phyloP scores from a whole-genome alignment of 371 early-diverging fungal genomes.

The Mucor lusitanicus region DNA sequence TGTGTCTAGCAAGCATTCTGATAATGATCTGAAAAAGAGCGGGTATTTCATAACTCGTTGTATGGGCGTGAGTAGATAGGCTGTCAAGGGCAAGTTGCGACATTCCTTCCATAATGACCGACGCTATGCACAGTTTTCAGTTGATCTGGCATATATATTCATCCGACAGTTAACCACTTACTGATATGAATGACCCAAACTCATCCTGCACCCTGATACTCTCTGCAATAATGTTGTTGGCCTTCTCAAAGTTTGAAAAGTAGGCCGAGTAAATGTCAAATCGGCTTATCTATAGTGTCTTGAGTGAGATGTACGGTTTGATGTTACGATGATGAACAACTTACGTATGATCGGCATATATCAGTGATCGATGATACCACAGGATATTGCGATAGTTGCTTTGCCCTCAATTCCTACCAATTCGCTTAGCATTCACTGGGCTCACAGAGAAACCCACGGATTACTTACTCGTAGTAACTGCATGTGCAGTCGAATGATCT shows the following conservation, averaged over 20 bases:
- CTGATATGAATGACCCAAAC: slow-evolving; percentile 35
- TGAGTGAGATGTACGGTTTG: not conserved
- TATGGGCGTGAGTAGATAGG: slow-evolving; percentile 43
- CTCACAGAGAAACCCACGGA: not conserved
- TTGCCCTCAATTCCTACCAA: slow-evolving; percentile 25
- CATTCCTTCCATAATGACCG: slow-evolving; percentile 36
- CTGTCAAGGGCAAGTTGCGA: slow-evolving; percentile 36
- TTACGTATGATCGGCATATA: slow-evolving; percentile 32
- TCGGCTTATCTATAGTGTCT: slow-evolving; percentile 1
- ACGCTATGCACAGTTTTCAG: slow-evolving; percentile 15
- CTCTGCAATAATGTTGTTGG: slow-evolving; percentile 27
- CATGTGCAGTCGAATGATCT: slow-evolving; percentile 51
- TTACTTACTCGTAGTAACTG: slow-evolving; percentile 27
- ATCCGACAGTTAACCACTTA: not conserved
- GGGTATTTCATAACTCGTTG: slow-evolving; percentile 51
- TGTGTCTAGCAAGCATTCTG: slow-evolving; percentile 9
- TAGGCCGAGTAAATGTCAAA: slow-evolving; percentile 26
- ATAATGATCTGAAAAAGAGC: slow-evolving; percentile 35
- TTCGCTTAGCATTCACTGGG: not conserved
- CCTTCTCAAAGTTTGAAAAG: slow-evolving; percentile 42
- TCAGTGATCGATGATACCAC: slow-evolving; percentile 30
- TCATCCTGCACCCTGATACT: slow-evolving; percentile 24
- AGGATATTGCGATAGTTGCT: slow-evolving; percentile 29
- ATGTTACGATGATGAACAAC: not conserved
- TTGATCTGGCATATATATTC: not conserved